A percentile compares a stretch with the other conserved stretches of the same genome.
Evolutionary conservation across 805 yeast genomes (phyloP).

Genomic region (Metschnikowia koreensis): DNA sequence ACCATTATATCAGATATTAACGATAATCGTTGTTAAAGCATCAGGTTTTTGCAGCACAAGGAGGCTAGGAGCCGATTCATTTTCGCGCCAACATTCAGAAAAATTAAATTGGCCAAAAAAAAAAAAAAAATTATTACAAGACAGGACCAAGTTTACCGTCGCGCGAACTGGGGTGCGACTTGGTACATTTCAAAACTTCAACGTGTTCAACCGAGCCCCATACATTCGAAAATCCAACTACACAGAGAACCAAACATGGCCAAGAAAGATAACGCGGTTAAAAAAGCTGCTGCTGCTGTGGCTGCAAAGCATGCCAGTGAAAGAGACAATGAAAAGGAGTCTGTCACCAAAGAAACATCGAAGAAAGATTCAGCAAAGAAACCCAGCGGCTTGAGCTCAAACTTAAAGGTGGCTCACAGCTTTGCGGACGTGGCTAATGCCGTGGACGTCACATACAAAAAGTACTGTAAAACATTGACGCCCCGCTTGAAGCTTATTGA

Average conservation of each 20-base stretch:
- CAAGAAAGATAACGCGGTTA: conserved; percentile 25
- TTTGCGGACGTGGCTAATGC: conserved; percentile 29
- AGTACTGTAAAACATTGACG: conserved; percentile 35
- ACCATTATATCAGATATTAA: no score
- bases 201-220: conserved; percentile 1
- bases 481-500: conserved; percentile 69
- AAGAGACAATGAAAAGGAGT: conserved; percentile 1
- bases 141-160: no score
- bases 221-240: background rate
- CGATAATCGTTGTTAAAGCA: no score
- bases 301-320: conserved; percentile 9
- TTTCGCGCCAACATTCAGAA: no score
- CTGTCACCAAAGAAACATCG: conserved; percentile 6
- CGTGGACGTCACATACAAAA: conserved; percentile 32
- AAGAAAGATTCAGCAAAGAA: conserved; percentile 5
- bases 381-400: conserved; percentile 12
- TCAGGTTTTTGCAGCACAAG: no score
- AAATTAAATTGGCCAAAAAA: no score
- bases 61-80: no score
- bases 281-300: conserved; percentile 20
- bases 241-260: conserved; percentile 26
- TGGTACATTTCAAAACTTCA: background rate
- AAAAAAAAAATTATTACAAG: no score
- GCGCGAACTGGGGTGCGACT: conserved; percentile 1
- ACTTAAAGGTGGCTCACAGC: conserved; percentile 11